Percentiles rank a stretch among this genome's conserved stretches.
Conservation (phyloP, 148 eudicot genomes). For the Rhododendron henanense region DNA sequence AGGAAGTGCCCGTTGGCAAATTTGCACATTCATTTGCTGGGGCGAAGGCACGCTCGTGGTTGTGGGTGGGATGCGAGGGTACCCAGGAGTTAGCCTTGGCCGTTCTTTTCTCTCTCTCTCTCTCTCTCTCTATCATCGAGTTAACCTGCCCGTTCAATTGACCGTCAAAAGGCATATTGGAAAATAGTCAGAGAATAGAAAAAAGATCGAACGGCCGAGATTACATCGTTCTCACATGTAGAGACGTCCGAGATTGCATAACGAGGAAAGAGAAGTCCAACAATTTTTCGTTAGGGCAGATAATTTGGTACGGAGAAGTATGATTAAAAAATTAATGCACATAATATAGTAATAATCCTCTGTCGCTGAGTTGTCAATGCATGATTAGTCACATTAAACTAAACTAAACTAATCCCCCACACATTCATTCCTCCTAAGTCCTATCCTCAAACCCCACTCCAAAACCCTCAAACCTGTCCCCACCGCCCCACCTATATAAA, state of each 20-base stretch:
- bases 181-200: not conserved
- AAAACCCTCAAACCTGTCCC: not conserved
- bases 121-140: not conserved
- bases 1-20: too few relatives aligned
- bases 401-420: not conserved
- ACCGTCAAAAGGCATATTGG: not conserved
- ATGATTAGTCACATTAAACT: not conserved
- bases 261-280: not conserved
- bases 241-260: not conserved
- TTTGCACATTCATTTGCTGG: not conserved
- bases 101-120: not conserved
- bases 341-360: not conserved
- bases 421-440: not conserved
- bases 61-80: too few relatives aligned
- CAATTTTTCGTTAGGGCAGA: too few relatives aligned
- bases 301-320: too few relatives aligned
- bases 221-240: not conserved
- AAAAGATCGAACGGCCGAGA: not conserved
- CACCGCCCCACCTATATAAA: not conserved
- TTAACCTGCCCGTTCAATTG: not conserved
- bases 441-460: not conserved
- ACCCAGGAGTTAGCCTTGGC: not conserved
- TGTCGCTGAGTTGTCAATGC: slow-evolving; percentile 15
- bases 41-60: not conserved
- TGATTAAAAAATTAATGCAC: too few relatives aligned